Evolutionary conservation across 495 filamentous ascomycete genomes (phyloP), one percentile per base, ranked within the genome.

Genomic region (Paragyromitra xinjiangensis): DNA sequence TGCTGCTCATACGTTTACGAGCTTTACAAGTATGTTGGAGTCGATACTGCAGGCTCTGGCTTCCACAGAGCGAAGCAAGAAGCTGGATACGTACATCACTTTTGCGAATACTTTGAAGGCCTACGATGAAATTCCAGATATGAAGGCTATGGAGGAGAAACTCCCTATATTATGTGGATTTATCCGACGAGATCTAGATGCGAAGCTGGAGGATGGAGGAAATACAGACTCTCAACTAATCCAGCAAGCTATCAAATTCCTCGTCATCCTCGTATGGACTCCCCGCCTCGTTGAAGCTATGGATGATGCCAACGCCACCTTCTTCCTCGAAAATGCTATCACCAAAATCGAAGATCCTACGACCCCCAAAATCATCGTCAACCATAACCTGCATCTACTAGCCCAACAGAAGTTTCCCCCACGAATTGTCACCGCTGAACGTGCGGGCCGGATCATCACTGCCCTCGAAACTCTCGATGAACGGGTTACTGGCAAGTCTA

Each of bases 31-130:
- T 50, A 97, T 98, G 93, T 84, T 98, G 71, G 91, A 97, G 79
- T 96, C 93, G 0, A 89, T 92, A 2, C 87, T 91, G 42, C 88
- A 92, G 83, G 91, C 94, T 81, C 86, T 99, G 69, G 92, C 91
- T 22, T 89, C 91, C 26, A 87, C 88, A 44, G 89, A 92, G 44
- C 85, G 90, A 44, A 87, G 87, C 59, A 89, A 89, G 11, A 90
- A 91, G 77, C 81, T 95, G n/a, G 95, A 99, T 84, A 91, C 93
- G 19, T 98, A 99, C 81, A 88, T 90, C 81, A 90, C 91, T 73
- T 86, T 99, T 61, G 89, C 91, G 22, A 88, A 88, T n/a, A 89
- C 90, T 12, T 83, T 97, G 68, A 90, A 92, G 75, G 89, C 91
- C 7, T 95, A 94, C 64, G 92, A 94, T 65, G 90, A 91, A 50